Evolutionary conservation across 768 basidiomycete genomes (phyloP).

Genomic region (Tylopilus sp.): DNA sequence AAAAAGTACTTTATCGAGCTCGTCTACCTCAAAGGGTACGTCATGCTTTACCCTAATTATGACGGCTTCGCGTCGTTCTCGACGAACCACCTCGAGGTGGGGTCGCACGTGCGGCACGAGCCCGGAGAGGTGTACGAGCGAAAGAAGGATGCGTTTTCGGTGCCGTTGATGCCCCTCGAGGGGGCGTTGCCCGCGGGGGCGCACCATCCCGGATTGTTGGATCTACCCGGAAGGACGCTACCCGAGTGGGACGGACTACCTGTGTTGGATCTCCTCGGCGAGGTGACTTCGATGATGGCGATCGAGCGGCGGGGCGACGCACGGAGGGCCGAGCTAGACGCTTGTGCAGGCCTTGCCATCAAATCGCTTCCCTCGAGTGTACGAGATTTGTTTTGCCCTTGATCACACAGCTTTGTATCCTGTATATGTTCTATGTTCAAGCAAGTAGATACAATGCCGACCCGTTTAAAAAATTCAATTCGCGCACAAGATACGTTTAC

Average conservation of each 20-base stretch:
- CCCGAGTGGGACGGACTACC: conserved; percentile 58
- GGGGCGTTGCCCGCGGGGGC: conserved; percentile 10
- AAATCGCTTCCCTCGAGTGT: conserved; percentile 21
- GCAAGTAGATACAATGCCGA: neutral
- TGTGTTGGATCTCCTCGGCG: conserved; percentile 64
- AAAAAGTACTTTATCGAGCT: conserved; percentile 90
- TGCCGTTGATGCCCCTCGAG: conserved; percentile 61
- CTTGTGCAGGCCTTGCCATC: conserved; percentile 30
- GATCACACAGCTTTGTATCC: conserved; percentile 5
- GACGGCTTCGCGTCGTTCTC: conserved; percentile 68
- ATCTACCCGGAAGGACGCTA: conserved; percentile 53
- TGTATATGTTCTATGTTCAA: neutral
- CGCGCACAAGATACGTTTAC: conserved; percentile 21
- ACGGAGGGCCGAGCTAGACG: conserved; percentile 34
- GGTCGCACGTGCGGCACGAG: conserved; percentile 68
- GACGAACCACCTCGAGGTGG: conserved; percentile 87
- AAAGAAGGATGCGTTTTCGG: conserved; percentile 60
- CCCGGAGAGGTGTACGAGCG: conserved; percentile 44
- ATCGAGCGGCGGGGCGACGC: conserved; percentile 34
- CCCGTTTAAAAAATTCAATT: conserved; percentile 12
- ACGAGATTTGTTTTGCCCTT: conserved; percentile 22
- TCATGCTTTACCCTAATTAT: conserved; percentile 90
- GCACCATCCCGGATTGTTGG: conserved; percentile 40
- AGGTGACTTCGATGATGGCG: conserved; percentile 33
- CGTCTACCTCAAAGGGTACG: conserved; percentile 74